These are phyloP conservation scores for Starmera caribaea DNA, from an alignment of 805 yeast species.

Conservation along the genomic window DNA sequence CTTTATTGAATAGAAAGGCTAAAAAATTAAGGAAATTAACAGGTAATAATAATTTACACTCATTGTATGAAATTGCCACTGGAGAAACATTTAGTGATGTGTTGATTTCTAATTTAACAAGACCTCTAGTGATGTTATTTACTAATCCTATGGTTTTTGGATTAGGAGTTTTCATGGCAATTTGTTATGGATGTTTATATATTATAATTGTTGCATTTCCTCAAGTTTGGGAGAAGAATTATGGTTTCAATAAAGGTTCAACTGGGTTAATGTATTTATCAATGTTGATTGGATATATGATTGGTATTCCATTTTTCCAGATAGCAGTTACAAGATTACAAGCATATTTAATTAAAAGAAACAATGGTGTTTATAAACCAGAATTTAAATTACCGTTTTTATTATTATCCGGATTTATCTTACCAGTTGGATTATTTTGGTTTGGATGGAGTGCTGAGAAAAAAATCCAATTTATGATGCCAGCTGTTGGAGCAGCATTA, in stretches of 20 bases:
- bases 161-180: conserved; percentile 54
- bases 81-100: conserved; percentile 31
- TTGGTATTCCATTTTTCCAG: conserved; percentile 40
- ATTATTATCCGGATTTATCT: conserved; percentile 37
- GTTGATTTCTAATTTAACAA: conserved; percentile 31
- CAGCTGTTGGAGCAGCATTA: conserved; percentile 48
- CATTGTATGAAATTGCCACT: conserved; percentile 51
- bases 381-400: conserved; percentile 50
- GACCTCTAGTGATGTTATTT: conserved; percentile 44
- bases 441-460: conserved; percentile 65
- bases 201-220: conserved; percentile 55
- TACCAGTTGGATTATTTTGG: conserved; percentile 56
- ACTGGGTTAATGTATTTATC: conserved; percentile 53
- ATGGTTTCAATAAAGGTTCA: conserved; percentile 38
- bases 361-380: conserved; percentile 49
- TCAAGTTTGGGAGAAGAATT: conserved; percentile 32
- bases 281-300: conserved; percentile 42
- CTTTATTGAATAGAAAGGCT: conserved; percentile 38
- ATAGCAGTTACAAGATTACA: conserved; percentile 34
- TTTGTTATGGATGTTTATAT: conserved; percentile 58
- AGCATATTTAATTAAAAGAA: conserved; percentile 25
- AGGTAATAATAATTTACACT: conserved; percentile 46
- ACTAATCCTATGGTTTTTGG: conserved; percentile 59
- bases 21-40: conserved; percentile 36
- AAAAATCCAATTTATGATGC: conserved; percentile 51